phyloP scores from a whole-genome alignment of 441 rosid genomes.

The Hura crepitans region DNA sequence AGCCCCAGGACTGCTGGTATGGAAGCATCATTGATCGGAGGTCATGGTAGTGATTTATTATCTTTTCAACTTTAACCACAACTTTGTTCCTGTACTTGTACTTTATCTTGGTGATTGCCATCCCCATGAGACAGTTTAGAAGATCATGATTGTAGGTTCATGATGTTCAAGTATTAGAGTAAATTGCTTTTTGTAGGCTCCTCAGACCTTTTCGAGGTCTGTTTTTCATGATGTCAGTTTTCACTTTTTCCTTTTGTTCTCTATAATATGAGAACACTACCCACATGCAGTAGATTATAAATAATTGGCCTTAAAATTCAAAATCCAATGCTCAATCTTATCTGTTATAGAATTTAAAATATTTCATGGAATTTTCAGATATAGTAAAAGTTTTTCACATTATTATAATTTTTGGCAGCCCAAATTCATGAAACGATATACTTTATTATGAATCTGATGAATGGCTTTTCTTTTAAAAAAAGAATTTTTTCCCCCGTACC shows the following conservation, averaged over 20 bases:
- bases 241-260: background rate
- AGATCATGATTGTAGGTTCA: background rate
- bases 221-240: background rate
- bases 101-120: background rate
- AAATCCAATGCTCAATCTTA: background rate
- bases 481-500: too few relatives aligned
- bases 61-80: background rate
- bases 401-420: background rate
- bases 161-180: background rate
- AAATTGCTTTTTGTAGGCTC: background rate
- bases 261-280: too few relatives aligned
- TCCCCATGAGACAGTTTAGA: background rate
- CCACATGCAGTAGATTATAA: too few relatives aligned
- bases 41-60: constrained; percentile 45
- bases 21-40: constrained; percentile 74
- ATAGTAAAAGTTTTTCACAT: background rate
- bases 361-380: background rate
- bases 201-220: background rate
- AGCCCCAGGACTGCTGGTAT: constrained; percentile 62
- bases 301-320: background rate
- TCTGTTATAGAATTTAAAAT: background rate
- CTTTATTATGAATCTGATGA: background rate
- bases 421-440: background rate
- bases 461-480: background rate
- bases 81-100: background rate